Conservation (phyloP, 2,329 filamentous ascomycete genomes). For the Claviceps monticola region DNA sequence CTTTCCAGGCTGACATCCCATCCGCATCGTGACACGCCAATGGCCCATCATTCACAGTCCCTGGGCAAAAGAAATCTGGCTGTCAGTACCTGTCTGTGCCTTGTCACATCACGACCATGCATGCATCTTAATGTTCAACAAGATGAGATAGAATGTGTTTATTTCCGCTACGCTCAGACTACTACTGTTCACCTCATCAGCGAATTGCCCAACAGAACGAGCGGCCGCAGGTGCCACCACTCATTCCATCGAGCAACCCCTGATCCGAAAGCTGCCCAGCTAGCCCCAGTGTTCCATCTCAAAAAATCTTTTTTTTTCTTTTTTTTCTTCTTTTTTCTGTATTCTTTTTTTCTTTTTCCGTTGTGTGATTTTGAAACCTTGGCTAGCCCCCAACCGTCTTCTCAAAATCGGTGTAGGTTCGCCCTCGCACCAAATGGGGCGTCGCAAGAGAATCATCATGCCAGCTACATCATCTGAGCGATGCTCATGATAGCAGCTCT, state of each 20-base stretch:
- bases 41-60: too few relatives aligned
- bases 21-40: too few relatives aligned
- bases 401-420: constrained; percentile 1
- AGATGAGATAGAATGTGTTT: constrained; percentile 2
- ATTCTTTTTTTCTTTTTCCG: too few relatives aligned
- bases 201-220: neutral
- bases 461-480: neutral
- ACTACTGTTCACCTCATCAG: constrained; percentile 3
- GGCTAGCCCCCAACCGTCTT: neutral
- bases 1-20: too few relatives aligned
- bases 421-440: constrained; percentile 1
- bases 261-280: constrained; percentile 8
- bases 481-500: neutral
- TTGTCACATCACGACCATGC: neutral
- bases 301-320: constrained; percentile 14
- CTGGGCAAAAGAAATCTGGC: too few relatives aligned
- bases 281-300: constrained; percentile 11
- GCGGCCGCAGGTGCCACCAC: neutral
- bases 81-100: neutral
- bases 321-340: neutral
- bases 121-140: neutral
- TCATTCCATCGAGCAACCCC: neutral
- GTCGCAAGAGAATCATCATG: neutral
- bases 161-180: constrained; percentile 1
- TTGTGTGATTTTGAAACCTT: too few relatives aligned